Percentiles rank a stretch among this genome's conserved stretches.
Evolutionary conservation across 2,329 filamentous ascomycete genomes (phyloP).

Genomic region (Diaporthe citri): DNA sequence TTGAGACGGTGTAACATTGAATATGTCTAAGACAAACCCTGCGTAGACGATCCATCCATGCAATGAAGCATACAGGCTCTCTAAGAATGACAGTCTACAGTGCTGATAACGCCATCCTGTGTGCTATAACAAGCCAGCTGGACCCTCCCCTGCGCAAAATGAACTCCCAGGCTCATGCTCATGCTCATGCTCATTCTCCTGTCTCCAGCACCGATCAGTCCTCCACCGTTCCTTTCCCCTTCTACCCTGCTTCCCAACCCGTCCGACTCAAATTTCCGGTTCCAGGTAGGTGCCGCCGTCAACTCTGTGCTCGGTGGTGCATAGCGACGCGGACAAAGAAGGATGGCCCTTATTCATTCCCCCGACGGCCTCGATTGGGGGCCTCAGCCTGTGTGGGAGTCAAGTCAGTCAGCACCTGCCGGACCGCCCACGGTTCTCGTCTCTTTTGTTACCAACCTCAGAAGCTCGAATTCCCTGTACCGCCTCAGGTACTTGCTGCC

Average conservation of each 20-base stretch:
- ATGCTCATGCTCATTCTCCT: not conserved
- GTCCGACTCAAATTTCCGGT: not conserved
- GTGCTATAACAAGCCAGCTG: slow-evolving; percentile 20
- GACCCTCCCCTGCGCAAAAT: not conserved
- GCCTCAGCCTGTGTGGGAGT: slow-evolving; percentile 29
- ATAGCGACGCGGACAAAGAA: too few relatives aligned
- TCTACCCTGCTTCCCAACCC: not conserved
- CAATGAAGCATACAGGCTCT: not conserved
- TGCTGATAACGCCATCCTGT: slow-evolving; percentile 18
- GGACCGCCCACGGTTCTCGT: not conserved
- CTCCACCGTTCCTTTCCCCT: too few relatives aligned
- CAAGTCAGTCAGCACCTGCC: not conserved
- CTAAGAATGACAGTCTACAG: slow-evolving; percentile 16
- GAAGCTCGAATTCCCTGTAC: slow-evolving; percentile 82
- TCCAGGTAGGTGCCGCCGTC: not conserved
- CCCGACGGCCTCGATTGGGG: not conserved
- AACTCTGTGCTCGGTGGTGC: not conserved
- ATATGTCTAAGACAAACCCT: not conserved
- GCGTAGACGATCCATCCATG: not conserved
- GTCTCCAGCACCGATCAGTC: not conserved
- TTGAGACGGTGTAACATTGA: not conserved
- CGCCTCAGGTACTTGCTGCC: slow-evolving; percentile 75
- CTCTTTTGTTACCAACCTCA: slow-evolving; percentile 64
- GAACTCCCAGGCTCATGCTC: not conserved
- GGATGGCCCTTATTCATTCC: not conserved